These are phyloP conservation scores for Arthrobotrys conoides DNA, from an alignment of 2,329 filamentous ascomycete genomes.

Conservation along the genomic window DNA sequence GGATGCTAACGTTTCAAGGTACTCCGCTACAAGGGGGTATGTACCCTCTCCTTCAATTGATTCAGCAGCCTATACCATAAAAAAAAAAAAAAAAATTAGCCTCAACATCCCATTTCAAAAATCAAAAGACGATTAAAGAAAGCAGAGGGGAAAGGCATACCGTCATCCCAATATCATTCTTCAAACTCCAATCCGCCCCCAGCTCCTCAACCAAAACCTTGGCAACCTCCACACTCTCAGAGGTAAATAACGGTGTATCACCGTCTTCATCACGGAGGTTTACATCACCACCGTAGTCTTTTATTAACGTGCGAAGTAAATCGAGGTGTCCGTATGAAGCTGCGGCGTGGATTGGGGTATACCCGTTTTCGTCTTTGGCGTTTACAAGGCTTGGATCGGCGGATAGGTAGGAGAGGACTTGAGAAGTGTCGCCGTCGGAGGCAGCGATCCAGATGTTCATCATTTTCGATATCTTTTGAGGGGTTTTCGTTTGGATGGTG, in stretches of 20 bases:
- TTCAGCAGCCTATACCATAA: conserved; percentile 69
- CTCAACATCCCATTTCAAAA: background rate
- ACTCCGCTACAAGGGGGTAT: conserved; percentile 80
- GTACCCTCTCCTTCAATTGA: conserved; percentile 85
- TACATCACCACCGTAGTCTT: conserved; percentile 82
- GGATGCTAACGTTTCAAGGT: conserved; percentile 71
- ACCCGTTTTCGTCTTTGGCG: conserved; percentile 89
- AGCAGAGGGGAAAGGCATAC: conserved; percentile 70
- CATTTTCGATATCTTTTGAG: conserved; percentile 10
- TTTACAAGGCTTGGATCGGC: conserved; percentile 82
- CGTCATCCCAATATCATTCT: conserved; percentile 81
- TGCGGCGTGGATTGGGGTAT: conserved; percentile 92
- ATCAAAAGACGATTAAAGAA: background rate
- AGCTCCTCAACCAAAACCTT: conserved; percentile 86
- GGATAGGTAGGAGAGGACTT: conserved; percentile 81
- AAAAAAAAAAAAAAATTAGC: conserved; percentile 5
- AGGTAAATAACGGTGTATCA: conserved; percentile 95
- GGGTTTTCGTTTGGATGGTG: background rate
- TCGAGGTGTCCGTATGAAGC: conserved; percentile 90
- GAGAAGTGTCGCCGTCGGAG: conserved; percentile 83
- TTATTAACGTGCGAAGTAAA: conserved; percentile 81
- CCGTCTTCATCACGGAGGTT: conserved; percentile 90
- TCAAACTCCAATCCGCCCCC: conserved; percentile 76
- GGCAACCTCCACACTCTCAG: conserved; percentile 84
- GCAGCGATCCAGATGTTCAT: conserved; percentile 66